Conservation (phyloP, 2,329 filamentous ascomycete species). For the Hymenotorrendiella dingleyae region DNA sequence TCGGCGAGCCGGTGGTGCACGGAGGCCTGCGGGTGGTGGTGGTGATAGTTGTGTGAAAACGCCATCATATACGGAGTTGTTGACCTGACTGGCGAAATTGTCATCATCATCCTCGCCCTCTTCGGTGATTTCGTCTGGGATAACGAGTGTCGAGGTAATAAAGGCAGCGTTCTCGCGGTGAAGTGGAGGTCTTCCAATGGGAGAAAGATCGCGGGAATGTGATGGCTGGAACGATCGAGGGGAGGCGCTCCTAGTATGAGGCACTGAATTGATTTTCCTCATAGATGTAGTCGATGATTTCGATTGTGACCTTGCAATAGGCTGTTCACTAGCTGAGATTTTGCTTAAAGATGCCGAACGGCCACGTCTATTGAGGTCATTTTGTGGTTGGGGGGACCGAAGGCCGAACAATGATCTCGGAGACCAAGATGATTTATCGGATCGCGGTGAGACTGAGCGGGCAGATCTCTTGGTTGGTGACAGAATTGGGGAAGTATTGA, state of each 20-base stretch:
- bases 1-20: constrained; percentile 7
- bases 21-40: constrained; percentile 20
- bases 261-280: constrained; percentile 11
- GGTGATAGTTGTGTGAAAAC: constrained; percentile 26
- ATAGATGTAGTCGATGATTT: neutral
- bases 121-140: constrained; percentile 43
- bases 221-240: constrained; percentile 13
- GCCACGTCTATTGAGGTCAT: constrained; percentile 14
- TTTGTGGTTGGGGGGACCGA: constrained; percentile 14
- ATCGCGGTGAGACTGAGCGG: constrained; percentile 24
- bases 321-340: too few relatives aligned
- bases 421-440: constrained; percentile 26
- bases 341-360: constrained; percentile 19
- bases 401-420: constrained; percentile 26
- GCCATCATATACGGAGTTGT: constrained; percentile 15
- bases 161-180: constrained; percentile 31
- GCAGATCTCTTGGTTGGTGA: constrained; percentile 24
- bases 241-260: constrained; percentile 18
- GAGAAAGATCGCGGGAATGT: constrained; percentile 33
- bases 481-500: constrained; percentile 38
- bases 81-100: constrained; percentile 48
- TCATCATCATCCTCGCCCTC: constrained; percentile 54
- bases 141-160: constrained; percentile 38
- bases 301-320: neutral
- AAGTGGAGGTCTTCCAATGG: constrained; percentile 36